These are phyloP conservation scores for Monascus ruber DNA, from an alignment of 2,329 filamentous ascomycete species.

Conservation along the genomic window DNA sequence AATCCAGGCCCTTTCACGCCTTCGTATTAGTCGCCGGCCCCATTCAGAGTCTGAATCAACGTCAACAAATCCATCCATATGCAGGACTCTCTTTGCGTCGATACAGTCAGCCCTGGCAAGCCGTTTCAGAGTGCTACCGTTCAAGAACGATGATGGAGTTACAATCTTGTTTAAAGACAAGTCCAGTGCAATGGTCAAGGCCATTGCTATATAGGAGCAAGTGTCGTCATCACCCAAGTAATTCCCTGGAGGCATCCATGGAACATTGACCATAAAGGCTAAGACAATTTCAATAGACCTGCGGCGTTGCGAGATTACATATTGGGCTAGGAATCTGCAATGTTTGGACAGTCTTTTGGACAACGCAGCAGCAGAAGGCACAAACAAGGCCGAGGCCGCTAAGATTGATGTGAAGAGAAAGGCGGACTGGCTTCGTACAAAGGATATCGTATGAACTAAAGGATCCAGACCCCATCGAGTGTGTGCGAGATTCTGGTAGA, in stretches of 20 bases:
- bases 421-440: constrained; percentile 55
- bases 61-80: constrained; percentile 56
- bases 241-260: constrained; percentile 52
- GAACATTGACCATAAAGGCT: constrained; percentile 64
- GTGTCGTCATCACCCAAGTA: constrained; percentile 53
- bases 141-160: constrained; percentile 41
- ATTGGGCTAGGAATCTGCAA: constrained; percentile 49
- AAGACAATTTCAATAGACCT: constrained; percentile 64
- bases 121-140: constrained; percentile 34
- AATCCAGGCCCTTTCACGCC: constrained; percentile 59
- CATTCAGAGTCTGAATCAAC: constrained; percentile 50
- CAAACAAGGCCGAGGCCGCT: constrained; percentile 56
- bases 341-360: constrained; percentile 57
- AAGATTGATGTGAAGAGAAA: constrained; percentile 63
- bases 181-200: constrained; percentile 57
- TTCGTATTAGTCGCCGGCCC: constrained; percentile 50
- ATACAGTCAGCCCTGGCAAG: constrained; percentile 58
- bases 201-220: constrained; percentile 59
- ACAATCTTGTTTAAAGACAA: constrained; percentile 60
- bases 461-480: constrained; percentile 65
- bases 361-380: constrained; percentile 51
- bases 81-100: constrained; percentile 53
- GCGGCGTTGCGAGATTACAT: constrained; percentile 50
- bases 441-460: constrained; percentile 51
- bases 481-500: constrained; percentile 58